Evolutionary conservation across 2,329 filamentous ascomycete species (phyloP).

Genomic region (Massarina eburnea): DNA sequence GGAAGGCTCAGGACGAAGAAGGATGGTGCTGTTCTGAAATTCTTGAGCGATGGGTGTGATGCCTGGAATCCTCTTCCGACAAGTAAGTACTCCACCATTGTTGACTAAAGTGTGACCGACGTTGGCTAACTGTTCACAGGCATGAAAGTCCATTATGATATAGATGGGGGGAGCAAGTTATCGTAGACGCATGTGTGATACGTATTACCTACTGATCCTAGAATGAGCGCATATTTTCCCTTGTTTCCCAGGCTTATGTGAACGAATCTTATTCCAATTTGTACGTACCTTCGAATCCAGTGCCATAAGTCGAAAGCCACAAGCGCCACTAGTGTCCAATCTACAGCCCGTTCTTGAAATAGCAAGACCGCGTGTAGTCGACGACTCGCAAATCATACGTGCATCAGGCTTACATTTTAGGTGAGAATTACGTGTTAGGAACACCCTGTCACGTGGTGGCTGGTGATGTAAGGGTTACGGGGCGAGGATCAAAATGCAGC

Average conservation of each 20-base stretch:
- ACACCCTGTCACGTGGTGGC: conserved; percentile 9
- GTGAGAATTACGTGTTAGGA: conserved; percentile 5
- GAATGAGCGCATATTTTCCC: background rate
- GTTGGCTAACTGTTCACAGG: background rate
- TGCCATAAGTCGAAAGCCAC: too few relatives aligned
- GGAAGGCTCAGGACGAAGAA: conserved; percentile 4
- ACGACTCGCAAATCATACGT: conserved; percentile 6
- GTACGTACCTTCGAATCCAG: too few relatives aligned
- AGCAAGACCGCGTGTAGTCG: background rate
- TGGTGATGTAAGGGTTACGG: background rate
- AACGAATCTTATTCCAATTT: too few relatives aligned
- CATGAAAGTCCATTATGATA: conserved; percentile 6
- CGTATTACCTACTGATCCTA: background rate
- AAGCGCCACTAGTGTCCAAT: background rate
- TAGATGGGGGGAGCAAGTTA: background rate
- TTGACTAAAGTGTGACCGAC: background rate
- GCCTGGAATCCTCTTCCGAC: conserved; percentile 11
- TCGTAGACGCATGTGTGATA: background rate
- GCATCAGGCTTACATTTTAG: conserved; percentile 13
- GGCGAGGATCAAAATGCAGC: too few relatives aligned
- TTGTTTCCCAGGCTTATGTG: background rate
- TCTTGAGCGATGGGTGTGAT: conserved; percentile 12
- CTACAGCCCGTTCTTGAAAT: background rate
- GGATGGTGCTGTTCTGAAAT: conserved; percentile 8
- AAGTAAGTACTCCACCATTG: conserved; percentile 4